Conservation (phyloP, 768 basidiomycete genomes). For the Rhizopogon vesiculosus region DNA sequence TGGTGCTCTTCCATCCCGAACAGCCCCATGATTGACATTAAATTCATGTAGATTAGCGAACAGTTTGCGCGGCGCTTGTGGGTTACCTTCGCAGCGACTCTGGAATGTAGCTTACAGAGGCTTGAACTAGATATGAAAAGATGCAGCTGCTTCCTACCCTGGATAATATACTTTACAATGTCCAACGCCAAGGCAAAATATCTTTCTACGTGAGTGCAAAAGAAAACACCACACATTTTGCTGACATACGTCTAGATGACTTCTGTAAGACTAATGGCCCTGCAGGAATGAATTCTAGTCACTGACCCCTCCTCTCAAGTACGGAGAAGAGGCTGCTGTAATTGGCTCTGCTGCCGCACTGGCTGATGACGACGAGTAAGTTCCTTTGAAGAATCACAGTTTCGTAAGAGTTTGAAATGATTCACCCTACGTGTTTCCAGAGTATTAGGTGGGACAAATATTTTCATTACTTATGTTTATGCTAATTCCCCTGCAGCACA, state of each 20-base stretch:
- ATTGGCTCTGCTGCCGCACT: slow-evolving; percentile 88
- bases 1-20: slow-evolving; percentile 7
- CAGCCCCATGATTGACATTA: slow-evolving; percentile 4
- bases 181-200: slow-evolving; percentile 91
- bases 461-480: not conserved
- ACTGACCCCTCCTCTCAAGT: slow-evolving; percentile 33
- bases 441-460: slow-evolving; percentile 55
- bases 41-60: slow-evolving; percentile 56
- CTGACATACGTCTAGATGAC: slow-evolving; percentile 56
- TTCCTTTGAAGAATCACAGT: slow-evolving; percentile 2
- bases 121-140: slow-evolving; percentile 54
- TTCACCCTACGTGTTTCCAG: slow-evolving; percentile 28
- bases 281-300: not conserved
- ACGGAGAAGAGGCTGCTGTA: slow-evolving; percentile 90
- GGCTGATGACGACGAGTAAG: slow-evolving; percentile 80
- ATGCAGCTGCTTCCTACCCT: slow-evolving; percentile 79
- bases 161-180: slow-evolving; percentile 86
- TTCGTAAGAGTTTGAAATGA: not conserved
- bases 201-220: slow-evolving; percentile 71
- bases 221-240: not conserved
- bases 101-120: not conserved
- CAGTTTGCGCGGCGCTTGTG: slow-evolving; percentile 61
- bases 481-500: slow-evolving; percentile 48
- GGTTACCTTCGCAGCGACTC: slow-evolving; percentile 12
- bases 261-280: slow-evolving; percentile 45